Evolutionary conservation across 805 yeast species (phyloP).

Genomic region (Ogataea neopini): DNA sequence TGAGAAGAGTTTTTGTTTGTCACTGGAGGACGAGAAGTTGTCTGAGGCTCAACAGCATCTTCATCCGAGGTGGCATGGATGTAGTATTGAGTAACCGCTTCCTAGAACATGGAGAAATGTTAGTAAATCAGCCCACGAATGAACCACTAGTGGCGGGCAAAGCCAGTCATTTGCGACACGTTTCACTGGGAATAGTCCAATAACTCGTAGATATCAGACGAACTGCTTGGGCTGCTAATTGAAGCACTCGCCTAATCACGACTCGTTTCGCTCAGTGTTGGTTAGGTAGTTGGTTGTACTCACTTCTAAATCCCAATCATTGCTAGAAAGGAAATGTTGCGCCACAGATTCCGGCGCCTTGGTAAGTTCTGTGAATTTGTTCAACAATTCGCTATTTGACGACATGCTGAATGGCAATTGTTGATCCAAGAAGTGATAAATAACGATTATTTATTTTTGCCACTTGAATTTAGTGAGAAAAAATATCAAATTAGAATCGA

Average conservation of each 20-base stretch:
- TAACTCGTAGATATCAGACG: no score
- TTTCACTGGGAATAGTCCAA: no score
- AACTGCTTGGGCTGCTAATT: no score
- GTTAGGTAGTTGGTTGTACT: conserved; percentile 15
- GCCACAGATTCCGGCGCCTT: conserved; percentile 41
- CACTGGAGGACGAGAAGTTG: not conserved
- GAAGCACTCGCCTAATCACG: no score
- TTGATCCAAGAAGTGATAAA: not conserved
- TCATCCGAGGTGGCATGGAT: conserved; percentile 21
- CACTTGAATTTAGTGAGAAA: conserved; percentile 2
- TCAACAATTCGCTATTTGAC: conserved; percentile 22
- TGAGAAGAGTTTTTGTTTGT: not conserved
- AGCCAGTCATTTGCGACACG: no score
- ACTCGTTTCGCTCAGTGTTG: no score
- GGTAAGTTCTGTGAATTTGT: conserved; percentile 41
- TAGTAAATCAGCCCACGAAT: conserved; percentile 4
- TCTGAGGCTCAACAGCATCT: conserved; percentile 3
- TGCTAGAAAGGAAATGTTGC: conserved; percentile 35
- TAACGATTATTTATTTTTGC: not conserved
- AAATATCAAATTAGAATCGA: not conserved
- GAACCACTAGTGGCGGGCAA: no score
- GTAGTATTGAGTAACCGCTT: conserved; percentile 32
- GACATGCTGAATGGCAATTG: conserved; percentile 15
- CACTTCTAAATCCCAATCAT: conserved; percentile 32
- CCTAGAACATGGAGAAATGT: conserved; percentile 14